phyloP scores from a whole-genome alignment of 495 filamentous ascomycete genomes.

The Aspergillus ellipticus region DNA sequence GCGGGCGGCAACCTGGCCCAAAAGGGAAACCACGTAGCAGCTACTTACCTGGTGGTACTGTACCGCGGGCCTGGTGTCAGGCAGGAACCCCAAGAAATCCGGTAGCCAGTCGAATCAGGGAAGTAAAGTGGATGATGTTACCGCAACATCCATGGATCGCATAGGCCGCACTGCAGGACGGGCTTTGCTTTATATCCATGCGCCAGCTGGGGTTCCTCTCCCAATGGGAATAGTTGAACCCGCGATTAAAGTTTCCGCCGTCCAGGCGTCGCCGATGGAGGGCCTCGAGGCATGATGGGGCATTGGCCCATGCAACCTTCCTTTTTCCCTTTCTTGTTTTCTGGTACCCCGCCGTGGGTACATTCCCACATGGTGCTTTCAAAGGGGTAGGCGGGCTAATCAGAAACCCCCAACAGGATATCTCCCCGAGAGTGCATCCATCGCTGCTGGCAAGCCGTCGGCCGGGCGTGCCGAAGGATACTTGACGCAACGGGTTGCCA shows the following conservation, averaged over 20 bases:
- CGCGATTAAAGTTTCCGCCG: neutral
- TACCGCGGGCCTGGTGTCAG: neutral
- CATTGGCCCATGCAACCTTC: neutral
- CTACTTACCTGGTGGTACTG: neutral
- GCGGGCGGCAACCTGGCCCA: neutral
- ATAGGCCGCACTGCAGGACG: neutral
- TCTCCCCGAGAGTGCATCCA: too few relatives aligned
- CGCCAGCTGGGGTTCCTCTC: neutral
- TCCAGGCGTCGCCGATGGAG: neutral
- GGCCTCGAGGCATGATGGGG: slow-evolving; percentile 11
- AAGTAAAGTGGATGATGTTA: neutral
- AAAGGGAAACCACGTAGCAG: neutral
- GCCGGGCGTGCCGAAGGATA: neutral
- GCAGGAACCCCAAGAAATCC: slow-evolving; percentile 15
- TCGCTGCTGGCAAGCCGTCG: neutral
- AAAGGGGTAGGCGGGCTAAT: too few relatives aligned
- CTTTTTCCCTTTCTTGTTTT: slow-evolving; percentile 1
- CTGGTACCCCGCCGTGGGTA: neutral
- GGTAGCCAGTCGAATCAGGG: neutral
- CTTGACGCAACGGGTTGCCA: slow-evolving; percentile 8
- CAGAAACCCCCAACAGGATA: neutral
- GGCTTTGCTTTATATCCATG: neutral
- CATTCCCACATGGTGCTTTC: neutral
- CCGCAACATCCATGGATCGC: neutral
- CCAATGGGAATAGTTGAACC: neutral